Evolutionary conservation across 352 stramenopile species (phyloP), one percentile per base, ranked within the genome.

Genomic region (Globisporangium mamillatum): DNA sequence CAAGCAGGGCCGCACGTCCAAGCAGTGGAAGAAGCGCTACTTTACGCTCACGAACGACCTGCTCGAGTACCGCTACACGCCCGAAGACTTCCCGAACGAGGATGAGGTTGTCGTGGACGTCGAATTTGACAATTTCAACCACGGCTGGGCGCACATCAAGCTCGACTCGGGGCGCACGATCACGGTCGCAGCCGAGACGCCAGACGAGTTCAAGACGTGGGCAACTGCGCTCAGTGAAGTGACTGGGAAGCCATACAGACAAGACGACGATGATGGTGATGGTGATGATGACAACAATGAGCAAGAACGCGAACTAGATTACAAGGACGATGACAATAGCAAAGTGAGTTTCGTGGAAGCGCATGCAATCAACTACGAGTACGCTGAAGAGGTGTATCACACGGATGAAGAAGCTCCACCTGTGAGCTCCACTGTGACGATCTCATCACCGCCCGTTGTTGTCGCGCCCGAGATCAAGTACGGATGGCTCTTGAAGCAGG

Each of bases 401-500:
- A 25, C 14, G 25, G 52, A 5, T 8, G 41, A 50, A 7, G 41
- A n/a, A 56, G 50, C 22, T 1, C 50, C 16, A 22, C 14, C 6
- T 29, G 25, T 36, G 46, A 56, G 22, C n/a, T 0, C 14, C 9
- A 44, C 36, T 44, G 29, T 36, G 18, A 9, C 10, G 34, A 70
- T 66, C 29, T 62, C 4, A 61, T 62, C 4, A 61, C 10, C n/a
- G 8, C 2, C 18, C 1, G 36, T 25, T 24, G 66, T 9, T 5
- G 24, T 2, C 1, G 24, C 60, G 25, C 58, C 48, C 1, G 60
- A 64, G 29, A 64, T 74, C 12, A 90, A 88, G 59, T 75, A 71
- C 5, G 84, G 84, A 41, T 93, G 84, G 84, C 62, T 93, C n/a
- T 76, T 81, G 55, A 82, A 89, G 59, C 74, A 90, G 76, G 77